Percentiles rank a stretch among this genome's conserved stretches.
Conservation (phyloP, 768 basidiomycete species). For the Cubamyces lactineus region DNA sequence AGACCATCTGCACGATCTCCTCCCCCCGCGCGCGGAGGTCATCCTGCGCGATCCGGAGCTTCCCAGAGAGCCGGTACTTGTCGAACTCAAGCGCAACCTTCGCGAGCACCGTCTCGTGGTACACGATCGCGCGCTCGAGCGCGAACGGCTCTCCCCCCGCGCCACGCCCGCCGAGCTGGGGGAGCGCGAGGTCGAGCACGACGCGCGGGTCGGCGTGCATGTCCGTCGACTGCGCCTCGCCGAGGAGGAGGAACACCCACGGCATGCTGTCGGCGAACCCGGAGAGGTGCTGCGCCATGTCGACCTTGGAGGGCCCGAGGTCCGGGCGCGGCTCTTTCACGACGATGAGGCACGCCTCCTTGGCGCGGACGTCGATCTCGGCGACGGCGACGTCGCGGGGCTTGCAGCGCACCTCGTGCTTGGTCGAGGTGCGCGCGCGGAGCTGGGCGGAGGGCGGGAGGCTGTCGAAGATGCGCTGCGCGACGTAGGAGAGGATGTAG, state of each 20-base stretch:
- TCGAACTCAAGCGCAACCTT: constrained; percentile 21
- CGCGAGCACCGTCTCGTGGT: constrained; percentile 25
- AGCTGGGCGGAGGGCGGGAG: constrained; percentile 25
- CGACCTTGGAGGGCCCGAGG: constrained; percentile 13
- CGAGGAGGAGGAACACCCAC: constrained; percentile 27
- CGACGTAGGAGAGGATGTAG: constrained; percentile 26
- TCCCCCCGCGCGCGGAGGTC: constrained; percentile 19
- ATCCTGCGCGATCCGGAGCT: constrained; percentile 15
- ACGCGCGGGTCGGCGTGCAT: constrained; percentile 22
- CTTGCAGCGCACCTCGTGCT: constrained; percentile 20
- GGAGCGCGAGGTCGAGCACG: constrained; percentile 24
- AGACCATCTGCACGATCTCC: constrained; percentile 13
- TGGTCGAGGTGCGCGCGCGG: constrained; percentile 25
- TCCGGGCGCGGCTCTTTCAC: constrained; percentile 21
- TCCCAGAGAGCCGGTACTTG: constrained; percentile 11
- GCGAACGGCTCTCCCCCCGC: constrained; percentile 29
- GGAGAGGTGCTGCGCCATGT: constrained; percentile 22
- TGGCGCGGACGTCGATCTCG: constrained; percentile 21
- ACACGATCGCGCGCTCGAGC: constrained; percentile 25
- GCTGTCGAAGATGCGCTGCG: constrained; percentile 27
- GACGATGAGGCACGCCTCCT: constrained; percentile 24
- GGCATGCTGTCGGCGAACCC: constrained; percentile 22
- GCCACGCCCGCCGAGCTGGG: constrained; percentile 27
- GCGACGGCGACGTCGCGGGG: constrained; percentile 21
- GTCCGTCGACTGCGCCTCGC: constrained; percentile 18